Base-by-base conservation (phyloP, 1,284 basidiomycete genomes). In the Ustilago nuda region DNA sequence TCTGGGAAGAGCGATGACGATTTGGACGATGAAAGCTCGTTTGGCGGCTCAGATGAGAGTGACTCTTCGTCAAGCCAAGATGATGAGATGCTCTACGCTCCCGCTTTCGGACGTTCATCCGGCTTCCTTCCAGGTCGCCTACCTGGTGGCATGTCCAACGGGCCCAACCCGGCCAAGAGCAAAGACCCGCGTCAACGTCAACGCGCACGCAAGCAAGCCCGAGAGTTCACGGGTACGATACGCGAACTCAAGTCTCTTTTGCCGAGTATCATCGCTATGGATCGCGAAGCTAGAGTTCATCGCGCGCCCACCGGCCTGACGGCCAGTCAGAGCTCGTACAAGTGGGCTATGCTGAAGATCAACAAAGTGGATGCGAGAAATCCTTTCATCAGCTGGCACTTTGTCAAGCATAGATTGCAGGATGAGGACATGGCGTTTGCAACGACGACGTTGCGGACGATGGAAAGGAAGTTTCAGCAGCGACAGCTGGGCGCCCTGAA, bases 301-400 rank as follows among this genome's bases (percentile, higher is more conserved):
- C 66, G 61, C 7, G 48, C 62, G 8, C 52, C 54, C n/a, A 76
- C 68, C 2, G 61, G 58, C 3, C 56, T 72, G 2, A 54, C 51
- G 2, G 74, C 74, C 3, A 66, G 70, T 36, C 69, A 68, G 30
- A 69, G 53, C 39, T 79, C 63, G 54, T 68, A 72, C 61, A 75
- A 72, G 55, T 77, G 70, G 63, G 64, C 69, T 11, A 64, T 65
- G 70, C 56, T 76, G 39, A 77, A 75, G 66, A 61, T 74, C 65
- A 72, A 72, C 36, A 74, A 76, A 37, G 66, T 82, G 2, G 79
- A 79, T 35, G 77, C 82, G 0, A 73, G 79, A 37, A 85, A 85
- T 37, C 83, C 83, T 4, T 85, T 84, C 66, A 76, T 84, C 61
- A 71, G 66, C 51, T 79, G 76, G 74, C 62, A 68, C n/a, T 77